These are phyloP conservation scores for Carex parvula DNA, from an alignment of 176 grass and related monocot genomes.

Conservation along the genomic window DNA sequence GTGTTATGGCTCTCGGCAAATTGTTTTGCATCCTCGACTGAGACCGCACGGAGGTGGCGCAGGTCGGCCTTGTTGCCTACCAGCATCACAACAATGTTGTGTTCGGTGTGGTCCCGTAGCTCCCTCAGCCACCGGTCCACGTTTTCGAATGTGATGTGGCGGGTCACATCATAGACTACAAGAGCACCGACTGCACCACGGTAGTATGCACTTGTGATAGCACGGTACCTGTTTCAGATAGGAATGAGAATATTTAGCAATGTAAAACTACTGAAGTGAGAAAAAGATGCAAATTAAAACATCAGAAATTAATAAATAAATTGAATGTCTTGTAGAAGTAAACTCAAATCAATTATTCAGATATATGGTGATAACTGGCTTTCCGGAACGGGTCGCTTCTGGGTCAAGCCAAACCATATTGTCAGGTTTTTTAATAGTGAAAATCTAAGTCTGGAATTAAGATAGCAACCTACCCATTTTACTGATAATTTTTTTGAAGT, in stretches of 20 bases:
- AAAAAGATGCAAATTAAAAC: background rate
- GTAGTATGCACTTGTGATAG: conserved; percentile 47
- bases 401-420: background rate
- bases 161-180: conserved; percentile 42
- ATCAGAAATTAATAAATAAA: background rate
- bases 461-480: background rate
- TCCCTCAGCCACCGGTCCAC: conserved; percentile 34
- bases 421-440: background rate
- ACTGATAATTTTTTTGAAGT: background rate
- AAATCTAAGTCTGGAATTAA: background rate
- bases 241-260: background rate
- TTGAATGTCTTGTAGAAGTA: background rate
- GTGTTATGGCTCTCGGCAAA: conserved; percentile 35
- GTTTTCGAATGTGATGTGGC: conserved; percentile 39
- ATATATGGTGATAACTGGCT: background rate
- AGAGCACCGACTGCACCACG: conserved; percentile 41
- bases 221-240: conserved; percentile 31
- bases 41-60: conserved; percentile 34
- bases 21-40: conserved; percentile 33
- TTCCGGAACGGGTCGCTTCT: background rate
- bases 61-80: conserved; percentile 40
- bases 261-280: background rate
- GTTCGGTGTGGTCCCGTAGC: conserved; percentile 35
- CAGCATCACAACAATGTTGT: conserved; percentile 43
- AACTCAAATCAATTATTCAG: background rate